phyloP scores from a whole-genome alignment of 2,329 filamentous ascomycete genomes.

The Diaporthe citri region DNA sequence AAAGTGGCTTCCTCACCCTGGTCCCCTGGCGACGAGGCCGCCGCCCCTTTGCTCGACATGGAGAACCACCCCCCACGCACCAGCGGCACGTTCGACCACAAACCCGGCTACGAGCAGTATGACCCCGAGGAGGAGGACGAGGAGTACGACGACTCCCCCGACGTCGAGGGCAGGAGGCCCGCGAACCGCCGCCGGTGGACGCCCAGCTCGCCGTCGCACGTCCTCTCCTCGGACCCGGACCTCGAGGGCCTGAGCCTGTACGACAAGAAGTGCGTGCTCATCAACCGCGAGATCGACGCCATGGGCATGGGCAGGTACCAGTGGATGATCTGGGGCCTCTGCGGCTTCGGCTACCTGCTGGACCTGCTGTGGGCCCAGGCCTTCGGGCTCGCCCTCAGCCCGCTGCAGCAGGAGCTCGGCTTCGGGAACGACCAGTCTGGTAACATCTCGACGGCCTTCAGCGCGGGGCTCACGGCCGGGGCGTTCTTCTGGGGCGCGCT shows the following conservation, averaged over 20 bases:
- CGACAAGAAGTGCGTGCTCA: slow-evolving; percentile 38
- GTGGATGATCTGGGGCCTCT: slow-evolving; percentile 65
- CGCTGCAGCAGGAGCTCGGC: slow-evolving; percentile 68
- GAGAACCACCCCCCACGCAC: slow-evolving; percentile 27
- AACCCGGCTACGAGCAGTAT: slow-evolving; percentile 26
- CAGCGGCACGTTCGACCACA: slow-evolving; percentile 27
- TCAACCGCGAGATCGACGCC: slow-evolving; percentile 59
- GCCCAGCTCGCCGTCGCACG: slow-evolving; percentile 24
- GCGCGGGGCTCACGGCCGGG: slow-evolving; percentile 65
- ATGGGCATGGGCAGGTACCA: slow-evolving; percentile 67
- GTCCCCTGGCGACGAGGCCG: slow-evolving; percentile 33
- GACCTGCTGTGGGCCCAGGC: slow-evolving; percentile 71
- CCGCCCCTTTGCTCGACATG: slow-evolving; percentile 36
- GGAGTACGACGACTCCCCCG: background rate
- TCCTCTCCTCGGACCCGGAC: slow-evolving; percentile 28
- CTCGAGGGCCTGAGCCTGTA: slow-evolving; percentile 37
- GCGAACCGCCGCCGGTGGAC: slow-evolving; percentile 26
- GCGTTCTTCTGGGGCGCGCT: slow-evolving; percentile 68
- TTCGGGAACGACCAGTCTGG: slow-evolving; percentile 55
- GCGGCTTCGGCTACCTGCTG: slow-evolving; percentile 67
- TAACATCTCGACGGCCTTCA: slow-evolving; percentile 68
- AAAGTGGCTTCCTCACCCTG: slow-evolving; percentile 26
- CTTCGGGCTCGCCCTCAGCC: slow-evolving; percentile 66
- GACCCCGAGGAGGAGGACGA: slow-evolving; percentile 1
- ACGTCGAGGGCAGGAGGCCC: slow-evolving; percentile 6